phyloP scores from a whole-genome alignment of 139 green algal species.

The Dunaliella sp. region DNA sequence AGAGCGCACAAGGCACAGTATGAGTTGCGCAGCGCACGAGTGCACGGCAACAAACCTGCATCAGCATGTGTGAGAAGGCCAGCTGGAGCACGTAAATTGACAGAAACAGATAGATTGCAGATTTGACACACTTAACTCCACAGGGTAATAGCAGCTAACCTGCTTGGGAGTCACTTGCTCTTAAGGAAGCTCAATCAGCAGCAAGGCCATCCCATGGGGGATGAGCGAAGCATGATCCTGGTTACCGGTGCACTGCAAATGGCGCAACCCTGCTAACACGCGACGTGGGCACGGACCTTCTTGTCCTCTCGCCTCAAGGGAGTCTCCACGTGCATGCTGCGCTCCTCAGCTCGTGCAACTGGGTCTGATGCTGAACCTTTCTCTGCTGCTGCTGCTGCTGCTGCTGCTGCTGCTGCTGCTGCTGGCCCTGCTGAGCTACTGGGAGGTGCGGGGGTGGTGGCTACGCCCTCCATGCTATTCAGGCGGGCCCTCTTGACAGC shows the following conservation, averaged over 20 bases:
- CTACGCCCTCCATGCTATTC: too few species aligned
- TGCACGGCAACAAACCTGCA: too few species aligned
- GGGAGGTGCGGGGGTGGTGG: too few species aligned
- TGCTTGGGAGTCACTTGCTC: background rate
- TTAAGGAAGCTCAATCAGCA: background rate
- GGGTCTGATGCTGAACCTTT: slow-evolving; percentile 1
- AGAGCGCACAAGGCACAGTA: too few species aligned
- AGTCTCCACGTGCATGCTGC: slow-evolving; percentile 32
- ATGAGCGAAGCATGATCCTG: too few species aligned
- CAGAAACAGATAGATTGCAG: too few species aligned
- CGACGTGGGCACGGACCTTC: background rate
- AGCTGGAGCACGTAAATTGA: too few species aligned
- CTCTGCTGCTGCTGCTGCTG: slow-evolving; percentile 2
- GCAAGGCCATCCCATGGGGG: background rate
- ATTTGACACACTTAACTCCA: background rate
- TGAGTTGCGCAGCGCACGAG: too few species aligned
- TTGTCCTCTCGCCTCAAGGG: slow-evolving; percentile 48
- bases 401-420: background rate
- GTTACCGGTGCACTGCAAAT: too few species aligned
- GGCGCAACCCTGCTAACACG: background rate
- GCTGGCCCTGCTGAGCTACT: too few species aligned
- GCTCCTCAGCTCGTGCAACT: background rate
- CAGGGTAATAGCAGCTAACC: background rate
- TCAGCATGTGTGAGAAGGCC: too few species aligned
- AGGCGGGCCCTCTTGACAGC: too few species aligned